Evolutionary conservation across 148 eudicot genomes (phyloP), one percentile per base, ranked within the genome.

Genomic region (Dianthus caryophyllus): DNA sequence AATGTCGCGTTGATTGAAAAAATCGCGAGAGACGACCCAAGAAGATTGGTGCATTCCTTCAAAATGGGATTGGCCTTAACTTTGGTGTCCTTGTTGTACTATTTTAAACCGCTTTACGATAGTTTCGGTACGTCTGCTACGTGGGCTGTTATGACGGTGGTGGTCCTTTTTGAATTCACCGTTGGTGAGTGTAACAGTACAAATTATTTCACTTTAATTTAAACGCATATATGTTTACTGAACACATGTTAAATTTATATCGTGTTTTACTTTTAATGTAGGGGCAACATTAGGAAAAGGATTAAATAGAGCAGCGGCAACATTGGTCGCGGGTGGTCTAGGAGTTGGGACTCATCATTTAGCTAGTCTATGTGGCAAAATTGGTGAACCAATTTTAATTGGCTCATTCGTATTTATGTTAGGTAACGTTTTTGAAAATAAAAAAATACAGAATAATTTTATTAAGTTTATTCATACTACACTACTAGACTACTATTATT

Each of bases 71-170:
- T 84, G 15, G 85, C 96, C 4, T 66, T 91, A 31, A 87, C 81
- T 0, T 70, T 87, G 58, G 88, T 87, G 33, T 91, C 97, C 1
- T 75, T 85, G 65, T 81, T 91, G 55, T 88, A 88, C 67, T 91
- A 85, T 59, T 73, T 78, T 9, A 70, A 81, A 46, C 92, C 90
- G 15, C 79, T 91, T 2, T 88, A 84, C 46, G 52, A 78, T 25
- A 78, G 82, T 44, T 80, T 91, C 31, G 88, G 85, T 49, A 78
- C 57, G 0, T 76, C 90, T 16, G 90, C 85, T 70, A 83, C 83
- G 87, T 91, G 96, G 96, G 97, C 92, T 61, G 82, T 91, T 30
- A 58, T 88, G 59, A 91, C 97, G 24, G 97, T 91, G 11, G 96
- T 91, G 7, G 87, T 91, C 11, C 83, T 88, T 38, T 88, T 87